Evolutionary conservation across 768 basidiomycete species (phyloP), one percentile per base, ranked within the genome.

Genomic region (Wakefieldia striispora): DNA sequence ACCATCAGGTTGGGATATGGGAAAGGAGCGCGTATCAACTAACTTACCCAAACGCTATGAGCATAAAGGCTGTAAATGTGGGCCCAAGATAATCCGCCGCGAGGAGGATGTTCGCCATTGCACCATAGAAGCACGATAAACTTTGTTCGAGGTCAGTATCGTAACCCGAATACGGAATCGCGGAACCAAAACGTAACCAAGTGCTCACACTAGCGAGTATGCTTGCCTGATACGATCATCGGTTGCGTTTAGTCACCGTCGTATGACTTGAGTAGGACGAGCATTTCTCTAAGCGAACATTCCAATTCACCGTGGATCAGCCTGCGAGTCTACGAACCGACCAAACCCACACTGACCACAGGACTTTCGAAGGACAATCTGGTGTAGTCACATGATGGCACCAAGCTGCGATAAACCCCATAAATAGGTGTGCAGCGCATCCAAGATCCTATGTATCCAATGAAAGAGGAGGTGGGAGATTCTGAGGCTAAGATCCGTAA

Each of bases 31-130:
- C 7, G 1, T 13, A 7, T 6, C 2, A 16, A 38, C 55, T 35
- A 17, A 57, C 55, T 52, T 38, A 56, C 57, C 54, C 54, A 56
- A 9, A 56, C 16, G 29, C 54, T 35, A 6, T 56, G 55, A 10
- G 49, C 41, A 24, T 52, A 57, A 27, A 57, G 57, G 11, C 55
- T 57, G 10, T 11, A 17, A 13, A n/a, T 16, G 12, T 38, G 10
- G 47, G 21, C 1, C 12, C 26, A 1, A 7, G 9, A 9, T n/a
- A 36, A 29, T 1, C 11, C 12, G 29, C 13, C 10, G 13, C 16
- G 10, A 14, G 14, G 5, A 17, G 1, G 9, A 14, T 20, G 9
- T 40, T 40, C n/a, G 57, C 55, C 55, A 57, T 20, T 57, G 55
- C 12, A 57, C 55, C 9, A 16, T n/a, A 14, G 24, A 37, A 23